Evolutionary conservation across 495 filamentous ascomycete species (phyloP).

Genomic region (Polyplosphaeria fusca): DNA sequence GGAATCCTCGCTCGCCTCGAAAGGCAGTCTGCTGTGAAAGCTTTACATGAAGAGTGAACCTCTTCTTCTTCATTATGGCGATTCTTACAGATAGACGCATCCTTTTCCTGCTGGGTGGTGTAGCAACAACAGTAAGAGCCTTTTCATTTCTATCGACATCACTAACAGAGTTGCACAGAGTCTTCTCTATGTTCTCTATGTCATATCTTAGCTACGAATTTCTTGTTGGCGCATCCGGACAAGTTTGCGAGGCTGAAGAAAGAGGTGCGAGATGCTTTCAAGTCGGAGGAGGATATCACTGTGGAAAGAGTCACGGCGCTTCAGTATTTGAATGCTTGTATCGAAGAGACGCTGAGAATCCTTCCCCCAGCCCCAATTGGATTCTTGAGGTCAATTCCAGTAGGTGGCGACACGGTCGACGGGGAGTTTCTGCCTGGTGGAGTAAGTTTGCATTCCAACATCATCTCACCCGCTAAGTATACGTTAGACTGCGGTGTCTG

Average conservation of each 20-base stretch:
- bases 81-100: no score
- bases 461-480: background rate
- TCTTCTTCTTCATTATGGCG: no score
- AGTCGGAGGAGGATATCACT: constrained; percentile 24
- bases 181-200: no score
- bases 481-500: constrained; percentile 27
- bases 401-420: constrained; percentile 24
- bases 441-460: constrained; percentile 6
- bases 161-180: no score
- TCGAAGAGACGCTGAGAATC: constrained; percentile 28
- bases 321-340: constrained; percentile 26
- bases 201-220: no score
- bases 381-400: constrained; percentile 14
- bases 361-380: constrained; percentile 28
- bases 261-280: constrained; percentile 28
- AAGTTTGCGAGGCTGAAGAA: constrained; percentile 19
- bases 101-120: no score
- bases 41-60: no score
- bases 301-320: constrained; percentile 14
- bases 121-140: no score
- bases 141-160: no score
- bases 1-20: no score
- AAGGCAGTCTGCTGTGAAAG: no score
- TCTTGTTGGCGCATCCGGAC: constrained; percentile 25
- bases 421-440: constrained; percentile 26